These are phyloP conservation scores for Gossypium turneri DNA, from an alignment of 345 rosid genomes.

Conservation along the genomic window DNA sequence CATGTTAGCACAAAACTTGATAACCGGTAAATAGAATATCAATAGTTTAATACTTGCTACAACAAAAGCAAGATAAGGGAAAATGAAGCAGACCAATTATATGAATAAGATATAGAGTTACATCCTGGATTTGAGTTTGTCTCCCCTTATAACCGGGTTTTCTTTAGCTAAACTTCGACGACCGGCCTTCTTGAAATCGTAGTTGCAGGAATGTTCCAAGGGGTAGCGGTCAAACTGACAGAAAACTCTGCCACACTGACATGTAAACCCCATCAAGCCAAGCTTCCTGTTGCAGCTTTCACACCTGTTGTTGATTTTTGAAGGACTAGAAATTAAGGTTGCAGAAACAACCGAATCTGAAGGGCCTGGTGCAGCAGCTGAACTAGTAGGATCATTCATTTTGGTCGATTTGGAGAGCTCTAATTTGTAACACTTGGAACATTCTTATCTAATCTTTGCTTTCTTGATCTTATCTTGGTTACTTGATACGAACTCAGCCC, in stretches of 20 bases:
- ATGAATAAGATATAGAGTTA: background rate
- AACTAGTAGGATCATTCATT: background rate
- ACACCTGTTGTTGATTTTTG: constrained; percentile 21
- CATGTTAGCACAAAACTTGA: background rate
- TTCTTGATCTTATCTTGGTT: background rate
- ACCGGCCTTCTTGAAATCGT: constrained; percentile 3
- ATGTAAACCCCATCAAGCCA: constrained; percentile 36
- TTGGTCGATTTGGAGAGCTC: constrained; percentile 6
- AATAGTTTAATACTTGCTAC: background rate
- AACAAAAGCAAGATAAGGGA: background rate
- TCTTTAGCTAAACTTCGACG: background rate
- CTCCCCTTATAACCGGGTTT: background rate
- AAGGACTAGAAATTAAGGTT: background rate
- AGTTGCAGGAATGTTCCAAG: background rate
- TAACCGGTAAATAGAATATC: background rate
- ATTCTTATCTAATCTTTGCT: no score
- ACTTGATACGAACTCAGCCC: no score
- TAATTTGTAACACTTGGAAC: constrained; percentile 27
- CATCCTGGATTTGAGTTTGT: background rate
- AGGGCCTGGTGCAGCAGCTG: background rate
- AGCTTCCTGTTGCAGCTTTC: constrained; percentile 36
- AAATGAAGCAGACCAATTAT: background rate
- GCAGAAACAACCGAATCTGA: background rate
- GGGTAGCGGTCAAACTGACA: background rate
- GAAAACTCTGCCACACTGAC: constrained; percentile 26